A percentile compares a stretch with the other conserved stretches of the same genome.
Conservation (phyloP, 2,329 filamentous ascomycete species). For the Chaetomium sp. region DNA sequence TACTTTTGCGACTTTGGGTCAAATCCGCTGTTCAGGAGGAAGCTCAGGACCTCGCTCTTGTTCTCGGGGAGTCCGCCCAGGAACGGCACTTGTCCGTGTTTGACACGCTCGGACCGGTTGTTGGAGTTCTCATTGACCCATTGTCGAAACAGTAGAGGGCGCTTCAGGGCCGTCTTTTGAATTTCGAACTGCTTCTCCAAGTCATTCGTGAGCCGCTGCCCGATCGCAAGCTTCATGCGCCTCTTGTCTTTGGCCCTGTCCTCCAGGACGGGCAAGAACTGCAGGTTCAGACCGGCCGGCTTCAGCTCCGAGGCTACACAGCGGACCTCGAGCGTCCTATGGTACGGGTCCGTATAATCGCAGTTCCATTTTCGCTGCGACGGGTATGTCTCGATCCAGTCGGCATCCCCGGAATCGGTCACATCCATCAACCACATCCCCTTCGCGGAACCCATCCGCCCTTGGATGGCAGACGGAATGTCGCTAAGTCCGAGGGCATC, state of each 20-base stretch:
- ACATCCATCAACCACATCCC: slow-evolving; percentile 71
- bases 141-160: slow-evolving; percentile 53
- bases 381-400: slow-evolving; percentile 67
- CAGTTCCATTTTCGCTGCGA: slow-evolving; percentile 71
- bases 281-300: slow-evolving; percentile 63
- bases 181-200: slow-evolving; percentile 56
- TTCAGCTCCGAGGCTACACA: slow-evolving; percentile 50
- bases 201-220: slow-evolving; percentile 51
- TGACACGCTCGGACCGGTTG: slow-evolving; percentile 43
- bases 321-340: slow-evolving; percentile 68
- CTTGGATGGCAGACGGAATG: slow-evolving; percentile 69
- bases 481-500: slow-evolving; percentile 52
- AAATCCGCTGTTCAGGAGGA: slow-evolving; percentile 64
- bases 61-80: slow-evolving; percentile 53
- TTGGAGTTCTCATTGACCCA: slow-evolving; percentile 54
- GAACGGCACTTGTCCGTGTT: slow-evolving; percentile 46
- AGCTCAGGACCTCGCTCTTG: slow-evolving; percentile 54
- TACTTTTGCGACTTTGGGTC: slow-evolving; percentile 50
- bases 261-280: slow-evolving; percentile 69
- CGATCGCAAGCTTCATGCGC: slow-evolving; percentile 53
- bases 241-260: slow-evolving; percentile 54
- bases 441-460: slow-evolving; percentile 71
- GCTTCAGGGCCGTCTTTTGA: slow-evolving; percentile 53
- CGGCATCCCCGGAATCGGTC: slow-evolving; percentile 45
- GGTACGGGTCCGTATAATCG: slow-evolving; percentile 49